A percentile compares a stretch with the other conserved stretches of the same genome.
phyloP scores from a whole-genome alignment of 495 filamentous ascomycete genomes.

The Penicillium atrosanguineum region DNA sequence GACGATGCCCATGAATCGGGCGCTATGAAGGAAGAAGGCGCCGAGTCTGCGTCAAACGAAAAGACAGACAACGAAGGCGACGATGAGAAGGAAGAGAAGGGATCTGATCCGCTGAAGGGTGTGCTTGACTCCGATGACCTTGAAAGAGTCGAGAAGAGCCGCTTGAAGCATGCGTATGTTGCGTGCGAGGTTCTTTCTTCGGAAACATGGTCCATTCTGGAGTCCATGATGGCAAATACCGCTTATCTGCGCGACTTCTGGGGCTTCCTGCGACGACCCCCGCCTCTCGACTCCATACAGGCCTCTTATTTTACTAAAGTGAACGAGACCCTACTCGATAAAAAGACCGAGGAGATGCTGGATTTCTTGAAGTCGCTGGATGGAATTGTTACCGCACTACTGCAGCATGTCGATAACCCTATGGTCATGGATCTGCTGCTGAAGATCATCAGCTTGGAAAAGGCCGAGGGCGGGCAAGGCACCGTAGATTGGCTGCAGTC shows the following conservation, averaged over 20 bases:
- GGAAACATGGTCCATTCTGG: constrained; percentile 93
- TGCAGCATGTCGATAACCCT: constrained; percentile 94
- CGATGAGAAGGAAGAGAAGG: constrained; percentile 38
- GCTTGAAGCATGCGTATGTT: constrained; percentile 87
- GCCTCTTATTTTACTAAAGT: constrained; percentile 99
- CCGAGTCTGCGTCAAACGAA: constrained; percentile 19
- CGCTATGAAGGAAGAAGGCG: constrained; percentile 38
- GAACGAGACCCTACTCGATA: constrained; percentile 92
- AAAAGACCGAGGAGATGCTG: constrained; percentile 96
- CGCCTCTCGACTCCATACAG: constrained; percentile 85
- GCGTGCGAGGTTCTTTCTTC: constrained; percentile 92
- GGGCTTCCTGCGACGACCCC: constrained; percentile 75
- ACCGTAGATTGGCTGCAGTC: constrained; percentile 97
- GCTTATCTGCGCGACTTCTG: constrained; percentile 79
- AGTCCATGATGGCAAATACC: constrained; percentile 84
- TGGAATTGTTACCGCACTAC: constrained; percentile 75
- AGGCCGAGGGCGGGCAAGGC: constrained; percentile 84
- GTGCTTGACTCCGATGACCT: constrained; percentile 56
- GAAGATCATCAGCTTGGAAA: constrained; percentile 96
- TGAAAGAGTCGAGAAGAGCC: constrained; percentile 78
- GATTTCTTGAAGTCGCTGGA: constrained; percentile 80
- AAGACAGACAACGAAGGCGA: constrained; percentile 9
- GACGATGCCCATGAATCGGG: constrained; percentile 47
- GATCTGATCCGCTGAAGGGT: constrained; percentile 46
- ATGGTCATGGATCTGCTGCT: constrained; percentile 98